Conservation (phyloP, 2,329 filamentous ascomycete genomes). For the Microdochium bolleyi region DNA sequence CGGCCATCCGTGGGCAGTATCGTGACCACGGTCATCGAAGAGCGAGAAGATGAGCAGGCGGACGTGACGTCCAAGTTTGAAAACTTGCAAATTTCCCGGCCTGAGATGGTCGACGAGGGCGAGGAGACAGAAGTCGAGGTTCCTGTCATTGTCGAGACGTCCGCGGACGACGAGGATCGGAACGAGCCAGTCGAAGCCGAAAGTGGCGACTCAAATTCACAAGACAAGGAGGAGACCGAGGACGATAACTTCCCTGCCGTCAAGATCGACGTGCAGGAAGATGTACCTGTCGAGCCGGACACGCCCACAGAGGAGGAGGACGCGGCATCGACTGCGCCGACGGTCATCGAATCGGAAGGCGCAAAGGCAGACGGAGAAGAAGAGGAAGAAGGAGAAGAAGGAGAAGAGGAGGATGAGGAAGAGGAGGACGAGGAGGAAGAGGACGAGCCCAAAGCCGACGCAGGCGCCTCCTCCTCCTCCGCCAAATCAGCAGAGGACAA, state of each 20-base stretch:
- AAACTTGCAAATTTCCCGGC: conserved; percentile 35
- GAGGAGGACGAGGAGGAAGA: conserved; percentile 11
- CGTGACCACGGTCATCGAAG: conserved; percentile 75
- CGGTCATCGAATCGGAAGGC: background rate
- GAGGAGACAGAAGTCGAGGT: conserved; percentile 23
- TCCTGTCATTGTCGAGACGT: conserved; percentile 30
- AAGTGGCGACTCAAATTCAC: too few species aligned
- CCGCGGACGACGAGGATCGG: conserved; percentile 14
- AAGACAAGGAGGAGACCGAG: background rate
- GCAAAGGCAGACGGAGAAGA: background rate
- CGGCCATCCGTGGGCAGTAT: conserved; percentile 72
- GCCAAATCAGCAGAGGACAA: background rate
- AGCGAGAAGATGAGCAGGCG: conserved; percentile 63
- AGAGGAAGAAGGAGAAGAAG: conserved; percentile 8
- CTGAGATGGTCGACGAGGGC: conserved; percentile 53
- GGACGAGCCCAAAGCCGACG: conserved; percentile 1
- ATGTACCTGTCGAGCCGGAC: conserved; percentile 10
- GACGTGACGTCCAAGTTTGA: conserved; percentile 37
- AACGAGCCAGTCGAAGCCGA: too few species aligned
- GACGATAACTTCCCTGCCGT: background rate
- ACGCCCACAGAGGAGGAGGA: background rate
- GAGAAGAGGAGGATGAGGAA: conserved; percentile 8
- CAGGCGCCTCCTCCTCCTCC: too few species aligned
- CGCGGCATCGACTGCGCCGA: background rate
- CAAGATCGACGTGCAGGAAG: conserved; percentile 11